These are phyloP conservation scores for Phytophthora pisi DNA, from an alignment of 352 stramenopile species.

Conservation along the genomic window DNA sequence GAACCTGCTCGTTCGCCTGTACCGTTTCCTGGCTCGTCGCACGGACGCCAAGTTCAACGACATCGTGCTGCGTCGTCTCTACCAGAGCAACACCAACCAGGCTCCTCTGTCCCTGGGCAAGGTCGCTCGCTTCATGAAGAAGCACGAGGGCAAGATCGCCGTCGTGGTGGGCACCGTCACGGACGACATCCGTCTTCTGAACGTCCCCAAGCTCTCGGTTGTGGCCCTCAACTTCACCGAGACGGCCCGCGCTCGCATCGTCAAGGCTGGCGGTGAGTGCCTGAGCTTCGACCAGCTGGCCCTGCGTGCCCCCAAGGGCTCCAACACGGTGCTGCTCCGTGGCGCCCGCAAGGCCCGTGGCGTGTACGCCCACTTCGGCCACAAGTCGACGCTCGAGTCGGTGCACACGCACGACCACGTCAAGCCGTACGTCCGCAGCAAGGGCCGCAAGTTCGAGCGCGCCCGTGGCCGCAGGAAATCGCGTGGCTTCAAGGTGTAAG, in stretches of 20 bases:
- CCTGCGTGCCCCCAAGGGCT: constrained; percentile 96
- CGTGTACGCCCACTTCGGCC: constrained; percentile 98
- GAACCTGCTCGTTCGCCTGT: constrained; percentile 96
- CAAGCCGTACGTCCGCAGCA: constrained; percentile 99
- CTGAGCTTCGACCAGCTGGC: constrained; percentile 99
- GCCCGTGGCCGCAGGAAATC: constrained; percentile 98
- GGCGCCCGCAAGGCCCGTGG: constrained; percentile 97
- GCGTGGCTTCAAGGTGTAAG: constrained; percentile 99
- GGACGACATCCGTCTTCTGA: constrained; percentile 98
- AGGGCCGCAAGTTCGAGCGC: constrained; percentile 99
- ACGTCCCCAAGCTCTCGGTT: constrained; percentile 96
- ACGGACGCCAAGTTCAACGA: constrained; percentile 99
- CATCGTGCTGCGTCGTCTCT: constrained; percentile 98
- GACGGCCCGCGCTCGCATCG: constrained; percentile 96
- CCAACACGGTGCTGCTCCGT: constrained; percentile 98
- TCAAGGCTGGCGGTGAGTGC: constrained; percentile 98
- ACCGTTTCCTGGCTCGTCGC: constrained; percentile 97
- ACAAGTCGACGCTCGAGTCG: constrained; percentile 96
- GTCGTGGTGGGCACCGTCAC: constrained; percentile 99
- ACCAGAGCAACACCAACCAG: constrained; percentile 99
- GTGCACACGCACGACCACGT: constrained; percentile 98
- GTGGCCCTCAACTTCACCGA: constrained; percentile 99
- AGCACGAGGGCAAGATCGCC: constrained; percentile 98
- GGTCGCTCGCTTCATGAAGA: constrained; percentile 98
- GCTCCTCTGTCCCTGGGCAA: constrained; percentile 96